Evolutionary conservation across 2,329 filamentous ascomycete species (phyloP).

Genomic region (Nemania abortiva): DNA sequence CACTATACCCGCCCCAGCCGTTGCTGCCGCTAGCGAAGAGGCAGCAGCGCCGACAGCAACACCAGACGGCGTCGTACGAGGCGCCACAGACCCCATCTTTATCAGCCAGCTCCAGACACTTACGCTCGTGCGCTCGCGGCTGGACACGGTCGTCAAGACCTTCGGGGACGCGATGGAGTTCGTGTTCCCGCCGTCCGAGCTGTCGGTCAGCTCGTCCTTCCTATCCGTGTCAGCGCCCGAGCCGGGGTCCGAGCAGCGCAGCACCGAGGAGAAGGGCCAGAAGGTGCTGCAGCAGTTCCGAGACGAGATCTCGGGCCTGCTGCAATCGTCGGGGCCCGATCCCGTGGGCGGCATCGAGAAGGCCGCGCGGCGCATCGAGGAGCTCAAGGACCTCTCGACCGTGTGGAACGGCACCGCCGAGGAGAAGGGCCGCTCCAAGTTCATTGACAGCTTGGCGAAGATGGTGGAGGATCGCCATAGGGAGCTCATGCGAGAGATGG

Average conservation of each 20-base stretch:
- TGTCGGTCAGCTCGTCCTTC: conserved; percentile 85
- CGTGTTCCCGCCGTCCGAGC: conserved; percentile 87
- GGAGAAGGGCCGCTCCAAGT: conserved; percentile 84
- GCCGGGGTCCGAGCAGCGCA: conserved; percentile 70
- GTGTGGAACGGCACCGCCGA: conserved; percentile 98
- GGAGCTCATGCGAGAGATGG: conserved; percentile 65
- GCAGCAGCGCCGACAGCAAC: background rate
- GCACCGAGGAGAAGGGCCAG: conserved; percentile 87
- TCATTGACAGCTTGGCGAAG: conserved; percentile 84
- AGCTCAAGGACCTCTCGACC: conserved; percentile 78
- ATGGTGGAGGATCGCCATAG: conserved; percentile 81
- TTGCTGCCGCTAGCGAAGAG: conserved; percentile 32
- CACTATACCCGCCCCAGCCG: conserved; percentile 24
- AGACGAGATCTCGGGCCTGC: conserved; percentile 76
- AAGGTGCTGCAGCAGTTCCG: conserved; percentile 78
- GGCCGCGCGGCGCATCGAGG: conserved; percentile 79
- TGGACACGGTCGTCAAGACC: conserved; percentile 88
- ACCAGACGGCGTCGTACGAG: conserved; percentile 33
- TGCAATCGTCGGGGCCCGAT: conserved; percentile 64
- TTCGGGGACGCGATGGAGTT: conserved; percentile 98
- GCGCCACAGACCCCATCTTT: conserved; percentile 65
- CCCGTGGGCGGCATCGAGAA: conserved; percentile 76
- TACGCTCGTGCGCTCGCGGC: conserved; percentile 81
- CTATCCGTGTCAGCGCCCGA: conserved; percentile 91
- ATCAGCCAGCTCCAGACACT: conserved; percentile 85